These are phyloP conservation scores for Reticulascus tulasneorum DNA, from an alignment of 2,329 filamentous ascomycete species.

Conservation along the genomic window DNA sequence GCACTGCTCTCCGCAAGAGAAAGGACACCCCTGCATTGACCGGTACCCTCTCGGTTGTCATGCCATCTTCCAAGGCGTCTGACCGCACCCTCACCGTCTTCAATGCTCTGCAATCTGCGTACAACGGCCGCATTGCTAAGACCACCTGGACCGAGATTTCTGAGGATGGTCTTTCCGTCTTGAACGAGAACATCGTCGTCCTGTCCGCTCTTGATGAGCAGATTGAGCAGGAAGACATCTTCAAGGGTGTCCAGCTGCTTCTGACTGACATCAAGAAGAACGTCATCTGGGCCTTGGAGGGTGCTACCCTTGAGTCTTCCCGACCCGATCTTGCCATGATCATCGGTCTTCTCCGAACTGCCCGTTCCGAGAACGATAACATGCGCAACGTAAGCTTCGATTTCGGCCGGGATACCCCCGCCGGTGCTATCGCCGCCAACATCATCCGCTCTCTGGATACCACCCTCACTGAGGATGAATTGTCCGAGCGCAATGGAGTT, in stretches of 20 bases:
- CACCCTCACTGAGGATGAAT: constrained; percentile 17
- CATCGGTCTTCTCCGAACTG: constrained; percentile 13
- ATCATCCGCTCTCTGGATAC: constrained; percentile 14
- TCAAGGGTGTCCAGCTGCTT: constrained; percentile 16
- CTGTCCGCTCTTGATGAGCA: constrained; percentile 17
- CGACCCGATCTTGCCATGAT: constrained; percentile 15
- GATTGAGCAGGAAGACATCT: constrained; percentile 12
- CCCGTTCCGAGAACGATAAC: constrained; percentile 15
- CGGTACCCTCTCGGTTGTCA: constrained; percentile 14
- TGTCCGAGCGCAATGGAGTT: constrained; percentile 18
- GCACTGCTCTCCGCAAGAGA: constrained; percentile 11
- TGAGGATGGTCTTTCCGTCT: constrained; percentile 1
- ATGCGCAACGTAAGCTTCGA: constrained; percentile 14
- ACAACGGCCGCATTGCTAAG: constrained; percentile 6
- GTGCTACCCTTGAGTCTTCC: constrained; percentile 10
- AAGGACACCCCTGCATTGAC: not conserved
- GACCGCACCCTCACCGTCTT: constrained; percentile 12
- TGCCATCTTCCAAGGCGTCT: constrained; percentile 12
- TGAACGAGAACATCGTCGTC: constrained; percentile 15
- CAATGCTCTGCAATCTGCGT: constrained; percentile 8
- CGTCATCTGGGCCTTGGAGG: constrained; percentile 13
- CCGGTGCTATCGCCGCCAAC: constrained; percentile 11
- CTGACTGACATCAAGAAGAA: constrained; percentile 17
- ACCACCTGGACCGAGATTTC: constrained; percentile 15
- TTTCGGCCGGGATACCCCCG: constrained; percentile 7